Evolutionary conservation across 352 stramenopile genomes (phyloP).

Genomic region (Chrysophaeum taylorii): DNA sequence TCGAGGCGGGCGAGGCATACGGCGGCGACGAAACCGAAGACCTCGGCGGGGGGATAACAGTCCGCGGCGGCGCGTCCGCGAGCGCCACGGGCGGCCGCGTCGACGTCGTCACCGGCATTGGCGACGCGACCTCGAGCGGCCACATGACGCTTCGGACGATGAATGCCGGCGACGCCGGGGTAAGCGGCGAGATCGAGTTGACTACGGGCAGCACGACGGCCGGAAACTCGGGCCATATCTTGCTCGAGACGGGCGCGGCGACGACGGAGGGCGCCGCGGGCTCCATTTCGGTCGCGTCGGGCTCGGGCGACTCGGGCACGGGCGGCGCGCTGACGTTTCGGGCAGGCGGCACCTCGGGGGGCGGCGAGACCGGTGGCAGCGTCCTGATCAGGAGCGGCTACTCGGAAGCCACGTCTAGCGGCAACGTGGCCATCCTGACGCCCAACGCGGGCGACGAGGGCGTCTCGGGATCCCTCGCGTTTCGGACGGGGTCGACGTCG

Average conservation of each 20-base stretch:
- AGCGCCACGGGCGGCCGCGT: conserved; percentile 14
- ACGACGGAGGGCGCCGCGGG: not conserved
- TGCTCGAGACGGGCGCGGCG: conserved; percentile 48
- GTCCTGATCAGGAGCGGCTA: conserved; percentile 25
- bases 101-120: not conserved
- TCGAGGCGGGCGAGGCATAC: conserved; percentile 27
- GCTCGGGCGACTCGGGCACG: conserved; percentile 16
- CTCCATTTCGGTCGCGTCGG: conserved; percentile 23
- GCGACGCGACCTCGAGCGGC: conserved; percentile 8
- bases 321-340: conserved; percentile 22
- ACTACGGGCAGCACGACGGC: conserved; percentile 30
- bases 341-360: conserved; percentile 27
- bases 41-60: conserved; percentile 11
- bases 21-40: conserved; percentile 28
- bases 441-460: conserved; percentile 50
- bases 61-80: conserved; percentile 17
- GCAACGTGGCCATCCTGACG: conserved; percentile 46
- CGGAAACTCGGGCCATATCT: conserved; percentile 56
- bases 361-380: conserved; percentile 21
- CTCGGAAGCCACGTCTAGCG: conserved; percentile 46
- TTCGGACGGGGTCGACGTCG: conserved; percentile 43
- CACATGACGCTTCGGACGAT: conserved; percentile 23
- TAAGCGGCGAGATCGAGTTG: conserved; percentile 31
- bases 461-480: conserved; percentile 46
- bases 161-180: conserved; percentile 29